phyloP scores from a whole-genome alignment of 2,329 filamentous ascomycete genomes.

The Metarhizium guizhouense region DNA sequence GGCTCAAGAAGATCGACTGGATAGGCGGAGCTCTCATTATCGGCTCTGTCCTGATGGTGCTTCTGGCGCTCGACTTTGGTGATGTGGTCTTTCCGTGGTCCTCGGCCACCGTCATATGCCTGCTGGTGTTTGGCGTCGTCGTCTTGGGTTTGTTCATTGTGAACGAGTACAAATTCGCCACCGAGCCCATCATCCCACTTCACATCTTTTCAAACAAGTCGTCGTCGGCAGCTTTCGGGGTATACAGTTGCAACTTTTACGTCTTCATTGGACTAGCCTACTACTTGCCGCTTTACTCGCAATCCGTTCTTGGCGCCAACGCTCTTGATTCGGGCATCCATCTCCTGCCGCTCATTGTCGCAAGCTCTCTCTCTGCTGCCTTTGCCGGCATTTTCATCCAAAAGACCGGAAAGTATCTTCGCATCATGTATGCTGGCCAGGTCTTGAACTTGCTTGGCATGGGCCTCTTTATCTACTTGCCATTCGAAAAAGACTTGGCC shows the following conservation, averaged over 20 bases:
- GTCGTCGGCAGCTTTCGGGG: constrained; percentile 45
- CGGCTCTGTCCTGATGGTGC: constrained; percentile 51
- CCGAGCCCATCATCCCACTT: constrained; percentile 61
- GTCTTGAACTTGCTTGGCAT: neutral
- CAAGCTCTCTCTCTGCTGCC: neutral
- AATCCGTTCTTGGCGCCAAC: constrained; percentile 53
- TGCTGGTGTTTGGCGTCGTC: constrained; percentile 50
- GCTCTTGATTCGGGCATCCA: constrained; percentile 54
- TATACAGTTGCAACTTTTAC: constrained; percentile 38
- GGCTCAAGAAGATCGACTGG: constrained; percentile 54
- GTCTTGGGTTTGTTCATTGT: constrained; percentile 44
- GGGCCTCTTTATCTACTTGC: constrained; percentile 40
- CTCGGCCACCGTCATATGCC: constrained; percentile 51
- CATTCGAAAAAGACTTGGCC: constrained; percentile 36
- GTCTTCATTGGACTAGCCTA: constrained; percentile 59
- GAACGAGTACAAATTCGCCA: constrained; percentile 54
- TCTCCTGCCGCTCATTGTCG: constrained; percentile 45
- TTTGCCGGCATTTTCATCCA: neutral
- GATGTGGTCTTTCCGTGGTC: constrained; percentile 54
- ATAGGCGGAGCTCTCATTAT: constrained; percentile 53
- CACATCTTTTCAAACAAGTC: constrained; percentile 45
- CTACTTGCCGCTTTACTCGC: constrained; percentile 67
- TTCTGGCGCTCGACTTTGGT: constrained; percentile 44
- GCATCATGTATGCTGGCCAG: neutral
- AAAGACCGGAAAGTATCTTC: neutral